Evolutionary conservation across 345 rosid species (phyloP), one percentile per base, ranked within the genome.

Genomic region (Camelina hispida): DNA sequence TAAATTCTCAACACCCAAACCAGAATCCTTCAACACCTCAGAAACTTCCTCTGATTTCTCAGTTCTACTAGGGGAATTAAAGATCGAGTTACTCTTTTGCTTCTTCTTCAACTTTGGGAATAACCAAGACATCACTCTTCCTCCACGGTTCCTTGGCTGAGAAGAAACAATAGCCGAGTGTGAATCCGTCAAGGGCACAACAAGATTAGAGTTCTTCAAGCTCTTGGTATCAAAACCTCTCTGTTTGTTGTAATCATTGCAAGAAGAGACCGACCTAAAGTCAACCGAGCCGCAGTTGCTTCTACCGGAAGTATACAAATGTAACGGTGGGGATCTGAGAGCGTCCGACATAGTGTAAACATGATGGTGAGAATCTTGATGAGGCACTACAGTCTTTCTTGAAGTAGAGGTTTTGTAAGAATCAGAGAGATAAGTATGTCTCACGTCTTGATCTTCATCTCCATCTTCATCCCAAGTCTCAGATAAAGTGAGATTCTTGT

Each of bases 31-130:
- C 74, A 84, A 69, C 54, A 77, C 77, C 81, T 87, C 93, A 2
- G 96, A 85, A 15, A 84, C 96, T 20, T 85, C 95, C 68, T 92
- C 97, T 0, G 99, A 87, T 12, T 63, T 77, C 66, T 91, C 97
- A 5, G 93, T 84, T 57, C 83, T 76, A 64, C 71, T 83, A 4
- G 97, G 91, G 9, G 96, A 90, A 62, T 53, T 78, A 66, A 66
- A 66, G 28, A 78, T 72, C 0, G 71, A 58, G 14, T 9, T 62
- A 44, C 69, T 68, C 87, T 88, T 92, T 32, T 87, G 82, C 75
- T 92, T 92, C 82, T 77, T 92, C 89, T 85, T 92, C 16, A 87
- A 69, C 90, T 84, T 79, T 0, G 97, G 96, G 57, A 95, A 87
- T 74, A 90, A 69, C 92, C 97, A 78, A n/a, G 96, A 90, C 53